A percentile compares a stretch with the other conserved stretches of the same genome.
These are phyloP conservation scores for Gossypium davidsonii DNA, from an alignment of 441 rosid species.

Conservation along the genomic window DNA sequence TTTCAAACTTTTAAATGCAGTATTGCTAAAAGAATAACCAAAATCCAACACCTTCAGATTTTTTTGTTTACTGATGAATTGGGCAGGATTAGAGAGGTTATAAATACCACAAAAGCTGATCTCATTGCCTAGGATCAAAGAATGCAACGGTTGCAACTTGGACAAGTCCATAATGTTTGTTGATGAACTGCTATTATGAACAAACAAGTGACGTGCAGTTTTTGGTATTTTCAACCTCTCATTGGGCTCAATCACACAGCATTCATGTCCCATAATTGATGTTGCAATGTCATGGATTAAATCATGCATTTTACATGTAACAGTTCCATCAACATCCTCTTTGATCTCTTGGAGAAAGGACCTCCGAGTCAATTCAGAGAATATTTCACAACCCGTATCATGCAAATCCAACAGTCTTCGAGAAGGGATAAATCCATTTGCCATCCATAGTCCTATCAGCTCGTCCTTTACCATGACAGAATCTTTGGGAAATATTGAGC, in stretches of 20 bases:
- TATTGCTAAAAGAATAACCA: not conserved
- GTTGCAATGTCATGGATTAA: slow-evolving; percentile 7
- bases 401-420: too few species aligned
- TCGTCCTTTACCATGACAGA: not conserved
- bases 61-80: not conserved
- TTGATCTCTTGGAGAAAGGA: not conserved
- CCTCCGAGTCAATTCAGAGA: slow-evolving; percentile 2
- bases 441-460: not conserved
- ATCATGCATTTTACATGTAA: too few species aligned
- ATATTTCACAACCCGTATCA: too few species aligned
- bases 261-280: not conserved
- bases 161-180: not conserved
- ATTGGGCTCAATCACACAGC: not conserved
- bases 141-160: not conserved
- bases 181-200: not conserved
- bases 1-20: not conserved
- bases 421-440: too few species aligned
- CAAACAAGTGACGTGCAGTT: not conserved
- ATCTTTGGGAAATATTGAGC: slow-evolving; percentile 1
- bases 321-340: not conserved
- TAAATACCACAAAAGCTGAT: not conserved
- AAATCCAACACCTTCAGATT: not conserved
- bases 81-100: not conserved
- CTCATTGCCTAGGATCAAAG: not conserved
- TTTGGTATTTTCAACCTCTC: not conserved